Evolutionary conservation across 352 stramenopile genomes (phyloP).

Genomic region (Globisporangium cystogenes): DNA sequence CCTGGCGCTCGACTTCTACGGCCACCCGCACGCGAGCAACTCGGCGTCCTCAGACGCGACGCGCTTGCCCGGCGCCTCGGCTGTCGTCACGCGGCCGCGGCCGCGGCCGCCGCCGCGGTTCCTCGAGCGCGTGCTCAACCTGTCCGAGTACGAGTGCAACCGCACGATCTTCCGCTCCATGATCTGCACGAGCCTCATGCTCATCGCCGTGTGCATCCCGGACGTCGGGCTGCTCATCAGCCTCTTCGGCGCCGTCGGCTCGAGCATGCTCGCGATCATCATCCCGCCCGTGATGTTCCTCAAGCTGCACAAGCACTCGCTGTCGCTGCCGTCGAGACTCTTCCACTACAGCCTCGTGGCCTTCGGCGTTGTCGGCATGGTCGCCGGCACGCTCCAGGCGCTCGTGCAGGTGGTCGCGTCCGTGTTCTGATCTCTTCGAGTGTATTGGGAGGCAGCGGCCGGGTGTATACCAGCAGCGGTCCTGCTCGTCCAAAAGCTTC

Average conservation of each 20-base stretch:
- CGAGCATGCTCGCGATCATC: slow-evolving; percentile 77
- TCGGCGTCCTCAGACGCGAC: not conserved
- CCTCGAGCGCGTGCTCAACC: slow-evolving; percentile 36
- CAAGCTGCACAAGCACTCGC: slow-evolving; percentile 21
- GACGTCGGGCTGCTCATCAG: slow-evolving; percentile 74
- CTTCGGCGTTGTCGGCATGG: slow-evolving; percentile 59
- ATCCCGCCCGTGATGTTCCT: slow-evolving; percentile 70
- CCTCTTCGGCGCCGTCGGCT: slow-evolving; percentile 72
- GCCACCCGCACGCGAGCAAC: not conserved
- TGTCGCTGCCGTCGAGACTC: slow-evolving; percentile 31
- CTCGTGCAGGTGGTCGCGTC: slow-evolving; percentile 40
- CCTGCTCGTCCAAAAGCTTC: not conserved
- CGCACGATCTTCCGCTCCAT: slow-evolving; percentile 79
- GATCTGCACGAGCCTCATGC: slow-evolving; percentile 69
- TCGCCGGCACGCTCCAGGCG: slow-evolving; percentile 54
- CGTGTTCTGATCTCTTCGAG: slow-evolving; percentile 1
- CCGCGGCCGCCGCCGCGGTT: slow-evolving; percentile 12
- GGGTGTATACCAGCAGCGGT: not conserved
- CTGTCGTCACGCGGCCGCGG: no score
- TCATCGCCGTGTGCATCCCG: slow-evolving; percentile 65
- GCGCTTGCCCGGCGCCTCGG: not conserved
- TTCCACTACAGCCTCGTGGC: slow-evolving; percentile 45
- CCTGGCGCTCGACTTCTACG: not conserved
- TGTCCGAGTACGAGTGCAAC: slow-evolving; percentile 75
- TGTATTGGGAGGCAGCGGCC: no score